Conservation (phyloP, 805 yeast species). For the Zygoascus bituminiphila region DNA sequence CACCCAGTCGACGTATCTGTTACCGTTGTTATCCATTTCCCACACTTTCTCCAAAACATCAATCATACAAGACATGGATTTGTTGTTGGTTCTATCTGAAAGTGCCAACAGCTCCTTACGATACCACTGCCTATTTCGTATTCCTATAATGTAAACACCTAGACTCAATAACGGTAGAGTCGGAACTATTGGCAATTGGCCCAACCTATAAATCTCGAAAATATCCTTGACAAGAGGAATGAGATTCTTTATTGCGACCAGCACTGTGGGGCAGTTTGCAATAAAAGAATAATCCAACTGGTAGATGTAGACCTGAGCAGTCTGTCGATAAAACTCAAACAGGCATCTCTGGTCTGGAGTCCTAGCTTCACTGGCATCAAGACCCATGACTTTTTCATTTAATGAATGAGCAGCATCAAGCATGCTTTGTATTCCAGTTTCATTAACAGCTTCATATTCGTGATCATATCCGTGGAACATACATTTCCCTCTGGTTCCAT, state of each 20-base stretch:
- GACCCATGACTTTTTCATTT: not conserved
- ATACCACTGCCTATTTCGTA: constrained; percentile 1
- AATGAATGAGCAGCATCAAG: not conserved
- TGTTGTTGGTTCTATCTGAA: not conserved
- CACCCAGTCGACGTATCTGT: not conserved
- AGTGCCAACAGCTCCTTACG: not conserved
- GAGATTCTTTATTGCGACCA: not conserved
- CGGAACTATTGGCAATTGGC: not conserved
- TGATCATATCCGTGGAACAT: not conserved
- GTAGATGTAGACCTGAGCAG: not conserved
- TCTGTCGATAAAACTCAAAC: not conserved
- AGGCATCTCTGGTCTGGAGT: not conserved
- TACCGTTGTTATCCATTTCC: not conserved
- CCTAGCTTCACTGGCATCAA: not conserved
- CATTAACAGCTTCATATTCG: not conserved
- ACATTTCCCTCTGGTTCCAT: not conserved
- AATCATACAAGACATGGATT: not conserved
- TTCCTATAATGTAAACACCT: not conserved
- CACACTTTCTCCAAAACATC: not conserved
- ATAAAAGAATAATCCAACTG: not conserved
- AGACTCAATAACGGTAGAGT: not conserved
- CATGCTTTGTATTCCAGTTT: not conserved
- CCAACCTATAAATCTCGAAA: not conserved
- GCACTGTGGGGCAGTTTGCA: not conserved
- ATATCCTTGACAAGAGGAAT: not conserved